A percentile compares a stretch with the other conserved stretches of the same genome.
Conservation (phyloP, 192 early-diverging fungal genomes). For the Haplosporangium gracile region DNA sequence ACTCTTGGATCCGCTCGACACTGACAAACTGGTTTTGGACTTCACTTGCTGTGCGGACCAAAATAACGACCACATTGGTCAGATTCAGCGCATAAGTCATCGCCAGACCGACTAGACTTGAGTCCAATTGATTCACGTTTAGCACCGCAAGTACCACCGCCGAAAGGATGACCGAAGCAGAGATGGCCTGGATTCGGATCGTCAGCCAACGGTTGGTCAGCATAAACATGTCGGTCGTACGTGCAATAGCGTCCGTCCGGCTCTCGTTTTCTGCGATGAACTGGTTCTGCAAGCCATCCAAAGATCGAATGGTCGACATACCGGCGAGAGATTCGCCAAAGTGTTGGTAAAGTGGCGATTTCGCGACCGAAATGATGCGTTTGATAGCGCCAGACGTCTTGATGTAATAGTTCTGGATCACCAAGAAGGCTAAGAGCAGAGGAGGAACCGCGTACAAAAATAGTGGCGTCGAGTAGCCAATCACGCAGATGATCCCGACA, state of each 20-base stretch:
- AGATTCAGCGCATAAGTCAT: conserved; percentile 86
- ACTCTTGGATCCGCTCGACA: conserved; percentile 89
- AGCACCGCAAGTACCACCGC: conserved; percentile 71
- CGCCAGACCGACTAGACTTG: conserved; percentile 84
- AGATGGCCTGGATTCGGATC: conserved; percentile 76
- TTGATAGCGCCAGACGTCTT: conserved; percentile 85
- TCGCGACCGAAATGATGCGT: conserved; percentile 74
- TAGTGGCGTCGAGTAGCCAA: conserved; percentile 62
- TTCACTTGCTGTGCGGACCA: conserved; percentile 72
- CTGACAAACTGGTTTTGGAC: conserved; percentile 87
- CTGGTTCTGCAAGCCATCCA: conserved; percentile 61
- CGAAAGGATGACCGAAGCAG: conserved; percentile 73
- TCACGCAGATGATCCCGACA: conserved; percentile 66
- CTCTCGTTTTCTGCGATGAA: conserved; percentile 69
- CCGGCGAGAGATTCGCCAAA: conserved; percentile 86
- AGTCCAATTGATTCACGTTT: conserved; percentile 64
- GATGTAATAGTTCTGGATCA: conserved; percentile 75
- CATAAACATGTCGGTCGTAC: conserved; percentile 54
- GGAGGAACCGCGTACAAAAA: conserved; percentile 30
- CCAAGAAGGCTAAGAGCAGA: conserved; percentile 60
- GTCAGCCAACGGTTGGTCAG: conserved; percentile 84
- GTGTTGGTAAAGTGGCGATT: conserved; percentile 82
- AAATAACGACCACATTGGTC: conserved; percentile 78
- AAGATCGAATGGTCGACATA: conserved; percentile 86
- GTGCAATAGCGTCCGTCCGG: conserved; percentile 18